A percentile compares a stretch with the other conserved stretches of the same genome.
phyloP scores from a whole-genome alignment of 371 early-diverging fungal species.

The Capillidium heterosporum region DNA sequence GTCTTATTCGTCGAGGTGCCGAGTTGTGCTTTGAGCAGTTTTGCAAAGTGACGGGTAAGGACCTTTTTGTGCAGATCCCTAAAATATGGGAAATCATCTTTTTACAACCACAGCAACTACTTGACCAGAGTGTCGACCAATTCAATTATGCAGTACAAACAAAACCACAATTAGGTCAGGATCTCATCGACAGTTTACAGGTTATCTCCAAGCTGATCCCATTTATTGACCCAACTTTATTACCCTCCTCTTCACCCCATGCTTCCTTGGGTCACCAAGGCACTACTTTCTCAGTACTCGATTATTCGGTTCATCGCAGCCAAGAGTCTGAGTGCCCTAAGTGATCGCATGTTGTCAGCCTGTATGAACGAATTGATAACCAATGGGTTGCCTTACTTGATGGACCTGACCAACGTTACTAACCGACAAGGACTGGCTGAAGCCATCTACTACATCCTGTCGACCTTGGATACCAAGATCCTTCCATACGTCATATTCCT shows the following conservation, averaged over 20 bases:
- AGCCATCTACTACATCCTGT: slow-evolving; percentile 38
- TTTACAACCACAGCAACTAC: not conserved
- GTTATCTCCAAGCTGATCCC: slow-evolving; percentile 48
- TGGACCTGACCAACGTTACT: slow-evolving; percentile 40
- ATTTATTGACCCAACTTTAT: slow-evolving; percentile 21
- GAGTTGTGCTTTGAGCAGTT: slow-evolving; percentile 44
- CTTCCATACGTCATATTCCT: slow-evolving; percentile 89
- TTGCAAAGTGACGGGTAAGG: slow-evolving; percentile 47
- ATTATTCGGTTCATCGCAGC: slow-evolving; percentile 69
- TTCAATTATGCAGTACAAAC: not conserved
- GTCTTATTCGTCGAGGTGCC: slow-evolving; percentile 67
- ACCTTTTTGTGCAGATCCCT: slow-evolving; percentile 50
- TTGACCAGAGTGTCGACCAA: not conserved
- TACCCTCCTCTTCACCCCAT: not conserved
- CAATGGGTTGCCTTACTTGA: slow-evolving; percentile 52
- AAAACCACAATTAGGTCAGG: slow-evolving; percentile 31
- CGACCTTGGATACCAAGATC: slow-evolving; percentile 46
- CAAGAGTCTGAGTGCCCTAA: slow-evolving; percentile 53
- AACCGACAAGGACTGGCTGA: slow-evolving; percentile 84
- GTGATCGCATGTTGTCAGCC: slow-evolving; percentile 37
- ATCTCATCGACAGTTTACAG: slow-evolving; percentile 58
- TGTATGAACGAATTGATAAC: slow-evolving; percentile 70
- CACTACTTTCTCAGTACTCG: slow-evolving; percentile 44
- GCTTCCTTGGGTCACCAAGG: not conserved
- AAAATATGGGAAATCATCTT: slow-evolving; percentile 42